phyloP scores from a whole-genome alignment of 2,329 filamentous ascomycete species.

The Eutypa lata region DNA sequence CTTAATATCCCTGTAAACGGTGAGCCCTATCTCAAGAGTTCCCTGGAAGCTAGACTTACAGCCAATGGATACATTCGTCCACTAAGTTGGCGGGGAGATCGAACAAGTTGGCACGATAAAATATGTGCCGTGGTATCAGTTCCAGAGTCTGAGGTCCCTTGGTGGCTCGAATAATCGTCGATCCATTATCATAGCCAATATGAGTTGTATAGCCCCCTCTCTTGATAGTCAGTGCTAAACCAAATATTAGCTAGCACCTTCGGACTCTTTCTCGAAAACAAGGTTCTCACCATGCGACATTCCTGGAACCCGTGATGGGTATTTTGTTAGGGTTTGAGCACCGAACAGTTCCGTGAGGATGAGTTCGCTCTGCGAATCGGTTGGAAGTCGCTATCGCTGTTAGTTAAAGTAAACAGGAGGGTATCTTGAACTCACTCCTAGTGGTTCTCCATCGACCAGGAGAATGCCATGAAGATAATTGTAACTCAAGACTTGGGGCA shows the following conservation, averaged over 20 bases:
- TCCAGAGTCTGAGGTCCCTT: conserved; percentile 25
- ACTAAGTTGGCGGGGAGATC: conserved; percentile 53
- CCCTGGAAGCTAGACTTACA: conserved; percentile 38
- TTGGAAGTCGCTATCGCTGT: conserved; percentile 37
- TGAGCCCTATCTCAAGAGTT: background rate
- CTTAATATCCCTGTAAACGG: conserved; percentile 13
- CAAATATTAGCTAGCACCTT: conserved; percentile 12
- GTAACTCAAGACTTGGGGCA: conserved; percentile 27
- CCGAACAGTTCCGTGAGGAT: conserved; percentile 52
- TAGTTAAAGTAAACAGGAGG: background rate
- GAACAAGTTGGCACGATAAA: conserved; percentile 22
- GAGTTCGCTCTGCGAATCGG: conserved; percentile 17
- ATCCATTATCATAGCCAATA: conserved; percentile 43
- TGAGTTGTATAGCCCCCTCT: conserved; percentile 45
- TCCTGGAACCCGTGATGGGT: conserved; percentile 46
- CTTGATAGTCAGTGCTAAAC: conserved; percentile 20
- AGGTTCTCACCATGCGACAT: conserved; percentile 46
- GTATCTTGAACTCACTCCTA: conserved; percentile 30
- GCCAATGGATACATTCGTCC: conserved; percentile 56
- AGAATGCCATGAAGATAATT: conserved; percentile 31
- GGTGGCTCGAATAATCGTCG: conserved; percentile 41
- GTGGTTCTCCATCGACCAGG: conserved; percentile 39
- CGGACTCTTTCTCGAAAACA: background rate
- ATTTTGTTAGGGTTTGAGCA: conserved; percentile 46
- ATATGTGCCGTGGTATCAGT: conserved; percentile 30